A percentile compares a stretch with the other conserved stretches of the same genome.
Evolutionary conservation across 1,284 basidiomycete species (phyloP).

Genomic region (Rhodotorula sp.): DNA sequence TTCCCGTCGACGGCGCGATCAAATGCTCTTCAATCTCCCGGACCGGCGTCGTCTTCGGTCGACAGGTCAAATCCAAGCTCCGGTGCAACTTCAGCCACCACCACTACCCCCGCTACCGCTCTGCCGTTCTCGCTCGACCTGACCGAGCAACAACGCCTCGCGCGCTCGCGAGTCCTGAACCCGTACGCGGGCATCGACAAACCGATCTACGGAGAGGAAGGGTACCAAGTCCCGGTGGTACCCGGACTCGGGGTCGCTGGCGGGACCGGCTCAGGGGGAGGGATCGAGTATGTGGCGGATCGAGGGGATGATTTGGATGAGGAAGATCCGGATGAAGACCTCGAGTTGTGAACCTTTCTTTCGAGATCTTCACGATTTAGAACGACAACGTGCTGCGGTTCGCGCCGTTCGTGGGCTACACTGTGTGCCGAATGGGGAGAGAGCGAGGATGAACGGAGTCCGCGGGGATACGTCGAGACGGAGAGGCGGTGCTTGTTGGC

Average conservation of each 20-base stretch:
- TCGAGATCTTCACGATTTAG: too few species aligned
- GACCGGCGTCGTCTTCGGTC: too few species aligned
- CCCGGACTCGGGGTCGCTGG: conserved; percentile 46
- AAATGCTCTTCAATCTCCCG: too few species aligned
- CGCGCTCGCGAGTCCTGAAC: conserved; percentile 72
- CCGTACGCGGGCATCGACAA: conserved; percentile 58
- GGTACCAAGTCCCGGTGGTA: conserved; percentile 48
- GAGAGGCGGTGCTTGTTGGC: not conserved
- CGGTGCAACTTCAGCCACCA: not conserved
- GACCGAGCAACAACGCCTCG: conserved; percentile 76
- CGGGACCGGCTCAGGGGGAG: conserved; percentile 43
- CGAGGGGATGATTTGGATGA: conserved; percentile 85
- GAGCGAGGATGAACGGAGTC: not conserved
- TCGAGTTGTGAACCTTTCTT: conserved; percentile 61
- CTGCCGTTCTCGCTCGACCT: conserved; percentile 77
- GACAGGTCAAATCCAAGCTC: not conserved
- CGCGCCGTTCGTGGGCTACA: too few species aligned
- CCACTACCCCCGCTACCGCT: not conserved
- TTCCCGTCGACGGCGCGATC: too few species aligned
- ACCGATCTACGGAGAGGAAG: conserved; percentile 28
- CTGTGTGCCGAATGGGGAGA: too few species aligned
- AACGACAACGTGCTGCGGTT: too few species aligned
- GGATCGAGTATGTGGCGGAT: conserved; percentile 72
- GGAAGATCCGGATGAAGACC: conserved; percentile 83
- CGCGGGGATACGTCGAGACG: not conserved